Percentiles rank a stretch among this genome's conserved stretches.
Evolutionary conservation across 2,329 filamentous ascomycete genomes (phyloP).

Genomic region (Apiospora saccharicola): DNA sequence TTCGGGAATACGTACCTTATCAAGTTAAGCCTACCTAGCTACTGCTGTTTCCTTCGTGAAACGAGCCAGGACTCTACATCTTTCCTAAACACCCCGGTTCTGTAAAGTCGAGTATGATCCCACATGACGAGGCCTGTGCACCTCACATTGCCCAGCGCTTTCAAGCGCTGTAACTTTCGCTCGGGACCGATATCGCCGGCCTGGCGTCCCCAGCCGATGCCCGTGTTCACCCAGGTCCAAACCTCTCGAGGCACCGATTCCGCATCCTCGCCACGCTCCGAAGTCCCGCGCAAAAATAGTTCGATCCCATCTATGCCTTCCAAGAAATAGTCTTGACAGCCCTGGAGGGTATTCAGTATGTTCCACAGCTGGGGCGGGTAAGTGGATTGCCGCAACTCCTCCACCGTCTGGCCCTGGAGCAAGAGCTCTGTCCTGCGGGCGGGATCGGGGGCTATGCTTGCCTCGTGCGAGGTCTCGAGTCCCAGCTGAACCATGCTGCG

Average conservation of each 20-base stretch:
- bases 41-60: not conserved
- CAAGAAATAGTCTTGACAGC: fast-evolving
- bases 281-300: not conserved
- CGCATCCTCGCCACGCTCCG: not conserved
- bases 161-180: not conserved
- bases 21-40: too few relatives aligned
- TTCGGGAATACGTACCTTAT: too few relatives aligned
- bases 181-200: not conserved
- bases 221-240: constrained; percentile 2
- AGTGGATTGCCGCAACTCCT: not conserved
- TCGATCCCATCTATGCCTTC: not conserved
- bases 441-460: not conserved
- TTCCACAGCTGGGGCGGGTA: not conserved
- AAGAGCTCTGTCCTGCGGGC: not conserved
- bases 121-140: not conserved
- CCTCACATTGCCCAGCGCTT: not conserved
- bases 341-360: not conserved
- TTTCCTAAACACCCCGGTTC: not conserved
- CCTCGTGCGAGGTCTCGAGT: not conserved
- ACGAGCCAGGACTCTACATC: not conserved
- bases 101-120: not conserved
- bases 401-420: not conserved
- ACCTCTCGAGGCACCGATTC: not conserved
- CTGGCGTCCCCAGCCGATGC: not conserved
- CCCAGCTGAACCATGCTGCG: not conserved